phyloP scores from a whole-genome alignment of 768 basidiomycete species.

The Tephrocybe sp. region DNA sequence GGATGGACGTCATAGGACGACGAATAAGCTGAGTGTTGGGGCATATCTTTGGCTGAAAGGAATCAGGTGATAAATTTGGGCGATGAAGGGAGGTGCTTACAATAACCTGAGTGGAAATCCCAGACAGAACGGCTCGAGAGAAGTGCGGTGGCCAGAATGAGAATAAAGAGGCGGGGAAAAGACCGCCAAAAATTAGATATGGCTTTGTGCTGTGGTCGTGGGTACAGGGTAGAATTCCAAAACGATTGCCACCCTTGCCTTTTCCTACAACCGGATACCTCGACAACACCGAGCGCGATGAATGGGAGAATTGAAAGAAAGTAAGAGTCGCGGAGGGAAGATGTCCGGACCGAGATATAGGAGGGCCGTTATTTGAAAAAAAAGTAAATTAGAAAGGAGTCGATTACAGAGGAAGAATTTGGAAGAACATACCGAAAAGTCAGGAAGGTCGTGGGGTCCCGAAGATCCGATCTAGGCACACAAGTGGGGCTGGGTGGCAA shows the following conservation, averaged over 20 bases:
- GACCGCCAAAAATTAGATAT: slow-evolving; percentile 8
- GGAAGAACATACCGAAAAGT: slow-evolving; percentile 18
- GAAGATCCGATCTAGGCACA: slow-evolving; percentile 39
- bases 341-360: slow-evolving; percentile 14
- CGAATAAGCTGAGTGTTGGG: slow-evolving; percentile 20
- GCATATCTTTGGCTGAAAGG: slow-evolving; percentile 28
- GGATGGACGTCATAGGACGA: slow-evolving; percentile 15
- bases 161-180: slow-evolving; percentile 7
- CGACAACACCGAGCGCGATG: neutral
- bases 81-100: slow-evolving; percentile 17
- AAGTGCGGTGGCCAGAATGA: slow-evolving; percentile 24
- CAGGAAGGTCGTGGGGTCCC: slow-evolving; percentile 15
- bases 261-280: neutral
- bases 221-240: neutral
- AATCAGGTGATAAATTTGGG: neutral
- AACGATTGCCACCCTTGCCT: neutral
- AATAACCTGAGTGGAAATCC: slow-evolving; percentile 24
- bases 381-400: slow-evolving; percentile 16
- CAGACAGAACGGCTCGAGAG: slow-evolving; percentile 21
- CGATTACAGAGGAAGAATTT: slow-evolving; percentile 7
- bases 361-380: slow-evolving; percentile 17
- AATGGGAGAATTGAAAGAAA: neutral
- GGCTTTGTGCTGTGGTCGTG: slow-evolving; percentile 1
- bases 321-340: neutral
- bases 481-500: slow-evolving; percentile 21